A percentile compares a stretch with the other conserved stretches of the same genome.
Conservation (phyloP, 805 yeast species). For the Yarrowia keelungensis region DNA sequence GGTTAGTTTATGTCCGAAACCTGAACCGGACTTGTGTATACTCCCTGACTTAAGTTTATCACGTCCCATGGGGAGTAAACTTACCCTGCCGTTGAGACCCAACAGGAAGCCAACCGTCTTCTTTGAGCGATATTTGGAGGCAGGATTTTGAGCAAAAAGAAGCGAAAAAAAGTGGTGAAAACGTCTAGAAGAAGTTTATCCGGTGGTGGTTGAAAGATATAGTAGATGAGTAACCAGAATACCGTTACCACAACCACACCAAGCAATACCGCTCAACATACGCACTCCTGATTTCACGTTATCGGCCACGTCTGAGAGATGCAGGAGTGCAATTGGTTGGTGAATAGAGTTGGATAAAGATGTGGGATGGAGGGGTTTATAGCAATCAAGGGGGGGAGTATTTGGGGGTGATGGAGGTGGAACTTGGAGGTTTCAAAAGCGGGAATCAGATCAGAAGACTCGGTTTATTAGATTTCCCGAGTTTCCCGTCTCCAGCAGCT, state of each 20-base stretch:
- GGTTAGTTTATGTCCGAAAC: too few species aligned
- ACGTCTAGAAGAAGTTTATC: too few species aligned
- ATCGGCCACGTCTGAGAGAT: conserved; percentile 9
- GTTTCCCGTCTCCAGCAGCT: too few species aligned
- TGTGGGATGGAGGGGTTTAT: conserved; percentile 2
- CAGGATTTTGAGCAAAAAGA: too few species aligned
- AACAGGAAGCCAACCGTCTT: not conserved
- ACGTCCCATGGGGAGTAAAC: conserved; percentile 29
- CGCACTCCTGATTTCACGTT: conserved; percentile 12
- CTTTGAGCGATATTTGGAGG: conserved; percentile 8
- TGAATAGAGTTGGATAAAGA: conserved; percentile 7
- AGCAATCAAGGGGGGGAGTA: not conserved
- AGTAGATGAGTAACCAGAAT: too few species aligned
- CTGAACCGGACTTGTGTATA: too few species aligned
- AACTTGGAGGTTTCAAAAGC: not conserved
- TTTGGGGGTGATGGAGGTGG: not conserved
- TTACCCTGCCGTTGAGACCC: conserved; percentile 26
- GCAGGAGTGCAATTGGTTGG: conserved; percentile 28
- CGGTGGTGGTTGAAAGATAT: too few species aligned
- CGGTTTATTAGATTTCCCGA: not conserved
- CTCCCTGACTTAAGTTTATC: conserved; percentile 2
- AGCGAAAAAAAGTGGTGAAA: too few species aligned
- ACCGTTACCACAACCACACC: too few species aligned
- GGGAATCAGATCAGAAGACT: not conserved
- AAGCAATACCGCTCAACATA: too few species aligned